Conservation (phyloP, 2,329 filamentous ascomycete genomes). For the Thermoascus crustaceus region DNA sequence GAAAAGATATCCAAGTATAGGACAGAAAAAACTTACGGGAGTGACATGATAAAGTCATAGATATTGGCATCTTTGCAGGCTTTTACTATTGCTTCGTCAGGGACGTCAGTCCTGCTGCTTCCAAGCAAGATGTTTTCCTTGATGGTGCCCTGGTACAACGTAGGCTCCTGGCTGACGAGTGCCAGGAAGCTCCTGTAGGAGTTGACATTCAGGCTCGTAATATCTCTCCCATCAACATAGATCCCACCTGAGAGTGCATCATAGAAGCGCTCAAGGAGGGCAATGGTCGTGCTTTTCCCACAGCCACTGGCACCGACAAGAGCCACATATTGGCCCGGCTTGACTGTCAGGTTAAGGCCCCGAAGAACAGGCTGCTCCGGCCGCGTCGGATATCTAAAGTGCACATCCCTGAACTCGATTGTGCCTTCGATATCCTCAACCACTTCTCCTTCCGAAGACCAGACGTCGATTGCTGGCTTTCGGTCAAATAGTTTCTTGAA, state of each 20-base stretch:
- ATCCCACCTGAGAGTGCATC: conserved; percentile 75
- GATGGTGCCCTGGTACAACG: conserved; percentile 86
- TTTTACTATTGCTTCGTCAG: conserved; percentile 63
- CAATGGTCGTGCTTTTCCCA: conserved; percentile 90
- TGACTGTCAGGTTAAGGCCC: conserved; percentile 56
- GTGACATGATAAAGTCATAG: conserved; percentile 79
- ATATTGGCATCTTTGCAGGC: conserved; percentile 89
- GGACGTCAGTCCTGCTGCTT: conserved; percentile 55
- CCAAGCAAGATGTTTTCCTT: conserved; percentile 84
- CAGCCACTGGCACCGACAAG: conserved; percentile 91
- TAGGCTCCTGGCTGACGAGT: conserved; percentile 89
- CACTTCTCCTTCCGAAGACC: conserved; percentile 60
- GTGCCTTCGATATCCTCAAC: conserved; percentile 61
- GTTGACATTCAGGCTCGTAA: conserved; percentile 72
- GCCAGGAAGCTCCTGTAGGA: conserved; percentile 77
- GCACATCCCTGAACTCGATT: conserved; percentile 84
- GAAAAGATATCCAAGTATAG: conserved; percentile 3
- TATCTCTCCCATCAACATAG: conserved; percentile 74
- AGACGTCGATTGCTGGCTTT: conserved; percentile 71
- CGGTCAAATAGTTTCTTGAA: conserved; percentile 80
- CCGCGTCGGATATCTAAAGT: conserved; percentile 88
- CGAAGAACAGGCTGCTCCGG: conserved; percentile 87
- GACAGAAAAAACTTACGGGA: conserved; percentile 50
- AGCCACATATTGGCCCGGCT: conserved; percentile 49
- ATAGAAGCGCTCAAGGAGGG: conserved; percentile 88